Base-by-base conservation (phyloP, 2,329 filamentous ascomycete species). In the Epichloe festucae region DNA sequence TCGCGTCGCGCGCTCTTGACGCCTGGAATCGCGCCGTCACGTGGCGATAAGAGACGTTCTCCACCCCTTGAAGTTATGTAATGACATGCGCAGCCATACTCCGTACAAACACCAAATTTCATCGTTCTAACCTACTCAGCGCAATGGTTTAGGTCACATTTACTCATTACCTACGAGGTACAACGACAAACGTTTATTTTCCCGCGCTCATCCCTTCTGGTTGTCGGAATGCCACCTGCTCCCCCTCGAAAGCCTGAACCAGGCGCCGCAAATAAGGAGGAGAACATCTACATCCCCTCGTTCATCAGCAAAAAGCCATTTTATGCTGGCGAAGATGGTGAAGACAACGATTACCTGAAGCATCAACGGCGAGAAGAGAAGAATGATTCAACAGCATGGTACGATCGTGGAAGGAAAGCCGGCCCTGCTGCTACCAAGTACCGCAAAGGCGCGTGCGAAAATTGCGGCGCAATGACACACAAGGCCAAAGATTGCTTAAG, bases 291-390 rank as follows among this genome's bases (percentile, higher is more conserved):
- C 75, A 98, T 98, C 63, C 93, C 93, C 5, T 83, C 87, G 50
- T 98, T 96, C 76, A 98, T 98, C 72, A 90, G 89, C 61, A 96
- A 95, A 68, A 90, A 94, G 60, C 93, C 93, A 4, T 98, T 98
- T 71, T 98, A 97, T 69, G 83, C 94, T 51, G 82, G 79, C 61
- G 82, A 87, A 60, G 87, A 89, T 64, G 84, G 84, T 58, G 81
- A 84, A 54, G 78, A 85, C 55, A 80, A 79, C 65, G 90, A 97
- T 63, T 98, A 97, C 66, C 87, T 98, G 57, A 89, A 95, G 70
- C 93, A 98, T 80, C 93, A 98, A 64, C 88, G 90, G 66, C 65
- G 67, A 40, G 67, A 70, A 40, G 65, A 69, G 48, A 83, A 85
- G 58, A 80, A 84, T 46, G 78, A 84, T 51, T 78, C 84, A 55